Conservation (phyloP, 306 rosid genomes). For the Cucumis hystrix region DNA sequence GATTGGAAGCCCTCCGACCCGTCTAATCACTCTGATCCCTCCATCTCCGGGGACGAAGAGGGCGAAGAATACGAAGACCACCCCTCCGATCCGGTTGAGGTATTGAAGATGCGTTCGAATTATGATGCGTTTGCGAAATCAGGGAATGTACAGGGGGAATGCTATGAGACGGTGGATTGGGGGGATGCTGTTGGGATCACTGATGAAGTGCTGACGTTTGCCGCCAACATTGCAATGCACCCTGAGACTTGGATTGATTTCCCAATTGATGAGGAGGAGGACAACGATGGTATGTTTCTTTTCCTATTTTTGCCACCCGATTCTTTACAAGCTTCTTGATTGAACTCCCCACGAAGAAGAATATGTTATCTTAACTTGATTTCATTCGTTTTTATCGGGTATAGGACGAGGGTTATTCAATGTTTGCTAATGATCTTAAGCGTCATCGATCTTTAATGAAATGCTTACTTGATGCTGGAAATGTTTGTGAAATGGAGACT, state of each 20-base stretch:
- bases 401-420: not conserved
- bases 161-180: slow-evolving; percentile 20
- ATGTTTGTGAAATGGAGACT: not conserved
- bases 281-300: slow-evolving; percentile 41
- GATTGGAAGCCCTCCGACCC: slow-evolving; percentile 14
- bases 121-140: slow-evolving; percentile 9
- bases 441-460: not conserved
- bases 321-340: not conserved
- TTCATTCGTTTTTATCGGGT: not conserved
- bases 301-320: not conserved
- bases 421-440: not conserved
- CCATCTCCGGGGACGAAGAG: slow-evolving; percentile 6
- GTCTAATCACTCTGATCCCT: slow-evolving; percentile 7
- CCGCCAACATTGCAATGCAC: slow-evolving; percentile 85
- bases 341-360: not conserved
- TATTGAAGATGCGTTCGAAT: slow-evolving; percentile 7
- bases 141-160: slow-evolving; percentile 9
- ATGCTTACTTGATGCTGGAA: not conserved
- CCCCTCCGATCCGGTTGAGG: slow-evolving; percentile 11
- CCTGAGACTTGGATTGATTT: slow-evolving; percentile 99
- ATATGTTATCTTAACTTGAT: not conserved
- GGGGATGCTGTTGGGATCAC: slow-evolving; percentile 54
- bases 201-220: slow-evolving; percentile 76
- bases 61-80: slow-evolving; percentile 3
- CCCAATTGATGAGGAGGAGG: slow-evolving; percentile 86